These are phyloP conservation scores for Abortiporus biennis DNA, from an alignment of 1,284 basidiomycete genomes.

Conservation along the genomic window DNA sequence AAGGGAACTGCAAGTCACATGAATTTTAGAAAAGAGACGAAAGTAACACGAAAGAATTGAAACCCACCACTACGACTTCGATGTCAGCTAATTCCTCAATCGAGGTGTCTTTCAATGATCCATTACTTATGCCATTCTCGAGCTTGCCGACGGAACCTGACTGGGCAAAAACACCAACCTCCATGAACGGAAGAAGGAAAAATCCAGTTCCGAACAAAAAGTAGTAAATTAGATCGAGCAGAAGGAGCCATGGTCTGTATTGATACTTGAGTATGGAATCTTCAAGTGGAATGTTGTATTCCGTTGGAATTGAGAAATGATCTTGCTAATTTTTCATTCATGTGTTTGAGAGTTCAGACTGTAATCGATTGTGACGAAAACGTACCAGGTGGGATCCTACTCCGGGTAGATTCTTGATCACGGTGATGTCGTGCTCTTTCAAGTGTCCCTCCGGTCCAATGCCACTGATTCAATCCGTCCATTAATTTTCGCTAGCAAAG, in stretches of 20 bases:
- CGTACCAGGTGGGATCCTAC: slow-evolving; percentile 11
- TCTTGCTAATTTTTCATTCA: slow-evolving; percentile 8
- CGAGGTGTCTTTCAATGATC: too few relatives aligned
- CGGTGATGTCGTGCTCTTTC: slow-evolving; percentile 4
- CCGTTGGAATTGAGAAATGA: slow-evolving; percentile 1
- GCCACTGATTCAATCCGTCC: too few relatives aligned
- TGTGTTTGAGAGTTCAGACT: background rate
- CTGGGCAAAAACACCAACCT: slow-evolving; percentile 21
- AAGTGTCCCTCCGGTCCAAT: slow-evolving; percentile 9
- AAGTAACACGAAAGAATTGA: too few relatives aligned
- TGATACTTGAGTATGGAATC: slow-evolving; percentile 3
- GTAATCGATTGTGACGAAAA: background rate
- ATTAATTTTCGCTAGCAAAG: too few relatives aligned
- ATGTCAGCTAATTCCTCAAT: too few relatives aligned
- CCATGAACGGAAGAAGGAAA: slow-evolving; percentile 23
- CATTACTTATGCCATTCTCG: too few relatives aligned
- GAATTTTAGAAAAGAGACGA: too few relatives aligned
- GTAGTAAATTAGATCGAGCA: slow-evolving; percentile 24
- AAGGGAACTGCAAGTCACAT: too few relatives aligned
- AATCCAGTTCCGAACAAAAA: slow-evolving; percentile 23
- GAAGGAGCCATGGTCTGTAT: slow-evolving; percentile 12
- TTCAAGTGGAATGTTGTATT: background rate
- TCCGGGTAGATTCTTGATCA: slow-evolving; percentile 9
- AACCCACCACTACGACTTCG: slow-evolving; percentile 30
- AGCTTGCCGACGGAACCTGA: slow-evolving; percentile 21